Base-by-base conservation (phyloP, 345 rosid species). In the Eutrema japonicum region DNA sequence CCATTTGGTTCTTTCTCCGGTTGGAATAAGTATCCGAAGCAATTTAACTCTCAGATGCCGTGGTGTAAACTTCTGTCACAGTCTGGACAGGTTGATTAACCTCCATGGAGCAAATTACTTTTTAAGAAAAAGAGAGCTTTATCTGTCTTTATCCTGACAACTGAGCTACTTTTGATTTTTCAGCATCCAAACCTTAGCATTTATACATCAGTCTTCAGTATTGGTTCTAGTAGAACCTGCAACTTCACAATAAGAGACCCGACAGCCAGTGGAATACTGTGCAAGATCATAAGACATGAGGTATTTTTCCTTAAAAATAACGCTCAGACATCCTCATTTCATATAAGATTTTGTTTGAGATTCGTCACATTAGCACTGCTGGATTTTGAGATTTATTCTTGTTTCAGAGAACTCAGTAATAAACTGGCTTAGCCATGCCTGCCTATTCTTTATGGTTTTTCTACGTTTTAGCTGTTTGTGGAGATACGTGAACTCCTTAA, bases 61-160 rank as follows among this genome's bases (percentile, higher is more conserved):
- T 89, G 97, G 98, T 85, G 92, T 70, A 83, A 79, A 70, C 91
- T 93, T 66, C 78, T 93, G 8, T 78, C 98, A 16, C 91, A 89
- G 80, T 87, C 86, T 66, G 87, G 79, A 3, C 89, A 83, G 98
- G 98, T 88, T 66, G 63, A 50, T 64, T 12, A 41, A 3, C 50
- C 46, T 68, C 26, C 32, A 40, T 51, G 38, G 26, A 61, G 30
- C 47, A 12, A 48, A 45, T 59, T 49, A 36, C 35, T 32, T 1
- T 2, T 30, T 30, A 30, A 30, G 38, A 38, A 66, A 51, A 11
- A 6, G 8, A 49, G 26, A 22, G 45, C 29, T 60, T 14, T n/a
- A 8, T 16, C 52, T 47, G 10, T 50, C 22, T 50, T 51, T 64
- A 32, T 38, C 37, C 18, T 57, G 46, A 37, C 29, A 22, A 8